Conservation (phyloP, 805 yeast species). For the Myxozyma vanderwaltii region DNA sequence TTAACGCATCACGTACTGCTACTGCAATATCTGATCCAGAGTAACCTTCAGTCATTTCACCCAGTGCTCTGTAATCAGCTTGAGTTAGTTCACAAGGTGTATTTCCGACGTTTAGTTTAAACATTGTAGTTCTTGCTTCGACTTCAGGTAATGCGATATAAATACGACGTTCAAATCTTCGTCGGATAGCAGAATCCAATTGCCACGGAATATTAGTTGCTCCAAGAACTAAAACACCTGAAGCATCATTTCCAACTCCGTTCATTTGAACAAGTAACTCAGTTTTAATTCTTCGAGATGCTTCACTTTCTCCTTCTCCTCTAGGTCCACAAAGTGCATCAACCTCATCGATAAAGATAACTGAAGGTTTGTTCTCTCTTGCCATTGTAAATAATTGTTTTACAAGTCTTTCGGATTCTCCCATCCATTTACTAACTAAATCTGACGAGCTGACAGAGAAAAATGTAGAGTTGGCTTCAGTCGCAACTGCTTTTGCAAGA, state of each 20-base stretch:
- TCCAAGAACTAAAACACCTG: slow-evolving; percentile 91
- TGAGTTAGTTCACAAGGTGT: slow-evolving; percentile 79
- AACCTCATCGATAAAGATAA: slow-evolving; percentile 95
- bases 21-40: slow-evolving; percentile 98
- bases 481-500: slow-evolving; percentile 96
- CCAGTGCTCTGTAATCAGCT: slow-evolving; percentile 75
- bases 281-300: slow-evolving; percentile 92
- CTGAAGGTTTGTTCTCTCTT: slow-evolving; percentile 91
- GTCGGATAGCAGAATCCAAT: slow-evolving; percentile 92
- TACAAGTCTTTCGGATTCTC: slow-evolving; percentile 94
- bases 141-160: slow-evolving; percentile 93
- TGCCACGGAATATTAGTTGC: slow-evolving; percentile 99
- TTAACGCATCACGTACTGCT: slow-evolving; percentile 93
- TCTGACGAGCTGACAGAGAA: slow-evolving; percentile 96
- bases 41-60: slow-evolving; percentile 94
- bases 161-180: slow-evolving; percentile 90
- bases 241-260: slow-evolving; percentile 94
- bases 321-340: slow-evolving; percentile 98
- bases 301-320: slow-evolving; percentile 97
- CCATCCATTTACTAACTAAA: slow-evolving; percentile 98
- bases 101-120: slow-evolving; percentile 86
- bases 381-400: slow-evolving; percentile 96
- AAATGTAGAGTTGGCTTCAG: slow-evolving; percentile 96
- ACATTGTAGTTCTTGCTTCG: slow-evolving; percentile 92
- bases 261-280: slow-evolving; percentile 97